Evolutionary conservation across 1,284 basidiomycete species (phyloP), one percentile per base, ranked within the genome.

Genomic region (Irpex sp.): DNA sequence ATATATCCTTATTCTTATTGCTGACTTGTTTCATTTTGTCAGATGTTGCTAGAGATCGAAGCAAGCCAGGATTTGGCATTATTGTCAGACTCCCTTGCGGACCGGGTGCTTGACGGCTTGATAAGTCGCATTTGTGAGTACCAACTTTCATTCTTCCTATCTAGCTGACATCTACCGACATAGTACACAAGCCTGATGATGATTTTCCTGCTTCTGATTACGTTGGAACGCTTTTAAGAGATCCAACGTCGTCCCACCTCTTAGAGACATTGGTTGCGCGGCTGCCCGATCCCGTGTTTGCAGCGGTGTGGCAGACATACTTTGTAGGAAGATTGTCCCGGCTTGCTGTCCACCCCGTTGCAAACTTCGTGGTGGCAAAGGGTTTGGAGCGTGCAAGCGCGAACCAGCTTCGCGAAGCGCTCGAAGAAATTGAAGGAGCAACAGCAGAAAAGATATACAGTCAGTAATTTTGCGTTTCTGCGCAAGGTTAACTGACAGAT

Each of bases 281-380:
- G 55, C 83, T 87, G 5, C 88, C 93, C 0, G 74, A 79, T 3
- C 68, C 74, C n/a, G 81, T 88, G 3, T 96, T 95, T 72, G 72
- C 78, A 37, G 71, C 81, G 0, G 71, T 97, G 4, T 97, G 95
- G 94, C 71, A 76, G 4, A 82, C 83, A 0, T 96, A 97, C 76
- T 91, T 98, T 71, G 74, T 78, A 56, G 83, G 86, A 21, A 92
- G 89, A 68, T 77, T 96, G 49, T 76, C 82, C 5, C 86, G 89
- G 65, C 79, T 97, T 31, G 86, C 91, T 4, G 78, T 82, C 9
- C 96, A 98, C 75, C 94, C 95, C 1, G 92, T 95, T 2, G 93
- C 92, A 21, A 97, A 97, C 73, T 98, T 94, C 70, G 94, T 97
- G 15, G 82, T 95, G 5, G 91, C 94, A 0, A 91, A 87, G 71